These are phyloP conservation scores for Fusarium sp. DNA, from an alignment of 2,329 filamentous ascomycete species.

Conservation along the genomic window DNA sequence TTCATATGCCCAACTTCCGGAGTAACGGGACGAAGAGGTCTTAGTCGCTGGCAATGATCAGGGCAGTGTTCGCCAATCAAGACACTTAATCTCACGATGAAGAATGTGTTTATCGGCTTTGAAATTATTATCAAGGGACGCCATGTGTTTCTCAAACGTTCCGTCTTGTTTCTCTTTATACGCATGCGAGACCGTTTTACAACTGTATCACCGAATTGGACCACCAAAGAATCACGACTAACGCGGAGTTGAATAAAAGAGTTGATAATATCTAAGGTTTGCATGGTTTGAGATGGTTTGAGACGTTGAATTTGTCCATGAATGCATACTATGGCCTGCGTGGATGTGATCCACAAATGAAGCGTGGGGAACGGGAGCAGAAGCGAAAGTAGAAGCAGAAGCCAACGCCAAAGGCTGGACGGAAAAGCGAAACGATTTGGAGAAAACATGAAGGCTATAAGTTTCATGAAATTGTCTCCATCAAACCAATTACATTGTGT, in stretches of 20 bases:
- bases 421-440: not conserved
- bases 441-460: not conserved
- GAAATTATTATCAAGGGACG: not conserved
- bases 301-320: not conserved
- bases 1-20: not conserved
- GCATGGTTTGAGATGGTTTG: not conserved
- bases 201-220: not conserved
- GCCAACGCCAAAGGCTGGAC: not conserved
- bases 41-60: constrained; percentile 1
- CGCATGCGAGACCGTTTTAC: not conserved
- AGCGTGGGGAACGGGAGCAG: not conserved
- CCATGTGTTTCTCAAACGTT: not conserved
- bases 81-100: not conserved
- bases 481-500: not conserved
- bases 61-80: constrained; percentile 1
- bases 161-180: constrained; percentile 12
- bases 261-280: not conserved
- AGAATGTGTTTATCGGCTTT: not conserved
- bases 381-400: constrained; percentile 1
- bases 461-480: not conserved
- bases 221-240: too few species aligned
- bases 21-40: not conserved
- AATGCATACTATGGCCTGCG: constrained; percentile 5
- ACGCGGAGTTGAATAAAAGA: not conserved
- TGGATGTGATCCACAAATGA: constrained; percentile 19